Evolutionary conservation across 192 early-diverging fungal species (phyloP), one percentile per base, ranked within the genome.

Genomic region (Rhizophagus prolifer): DNA sequence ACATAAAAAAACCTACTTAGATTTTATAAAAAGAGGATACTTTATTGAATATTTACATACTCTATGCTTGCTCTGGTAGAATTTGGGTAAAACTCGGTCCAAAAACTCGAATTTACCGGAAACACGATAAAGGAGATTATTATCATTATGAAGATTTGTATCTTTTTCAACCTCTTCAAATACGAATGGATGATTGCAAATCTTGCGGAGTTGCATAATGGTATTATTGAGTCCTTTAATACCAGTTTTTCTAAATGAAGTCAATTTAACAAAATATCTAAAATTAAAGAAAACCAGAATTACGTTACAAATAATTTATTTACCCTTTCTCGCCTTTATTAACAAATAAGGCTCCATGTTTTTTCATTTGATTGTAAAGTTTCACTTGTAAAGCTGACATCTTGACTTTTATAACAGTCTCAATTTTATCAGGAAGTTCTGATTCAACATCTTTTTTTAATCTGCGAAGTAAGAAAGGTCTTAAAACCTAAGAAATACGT

Each of bases 401-500:
- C 82, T 91, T 90, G 82, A 94, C 96, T 80, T 94, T 94, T 81
- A 99, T 88, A 50, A 99, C 92, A 38, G 88, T 88, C 87, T 99
- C 98, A 7, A 96, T 89, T 89, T 99, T 99, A 80, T 98, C 98
- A 34, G 96, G 96, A 70, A 99, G 80, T 76, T 99, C 96, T 0
- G 95, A 90, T 82, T 99, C 98, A 68, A 99, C 98, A 86, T 99
- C 97, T 85, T 96, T 96, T 84, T 99, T 99, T 69, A 99, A 81
- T 58, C 98, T 88, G 59, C 98, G 92, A 73, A 99, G 82, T 79
- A 99, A 86, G 90, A 99, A 99, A 34, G 98, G 98, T 28, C 97
- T 91, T 62, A 99, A 87, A 36, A 98, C 88, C 79, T 80, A 28
- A 47, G 28, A 13, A n/a, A 14, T n/a, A 41, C 4, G 31, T 34